phyloP scores from a whole-genome alignment of 106 monocot species.

The Agapanthus africanus region DNA sequence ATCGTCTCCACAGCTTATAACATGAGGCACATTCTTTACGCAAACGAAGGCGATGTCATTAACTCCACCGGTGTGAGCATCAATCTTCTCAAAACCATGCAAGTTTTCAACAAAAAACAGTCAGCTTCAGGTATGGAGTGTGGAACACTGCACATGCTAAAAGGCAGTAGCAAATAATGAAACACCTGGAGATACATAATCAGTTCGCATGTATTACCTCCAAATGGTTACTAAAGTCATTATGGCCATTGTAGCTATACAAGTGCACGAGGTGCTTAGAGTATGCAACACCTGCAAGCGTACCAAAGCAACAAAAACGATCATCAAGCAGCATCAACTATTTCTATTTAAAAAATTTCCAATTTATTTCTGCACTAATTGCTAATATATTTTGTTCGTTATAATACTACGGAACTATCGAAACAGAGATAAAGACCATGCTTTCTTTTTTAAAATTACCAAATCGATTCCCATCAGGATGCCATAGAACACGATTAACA shows the following conservation, averaged over 20 bases:
- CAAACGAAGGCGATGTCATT: conserved; percentile 78
- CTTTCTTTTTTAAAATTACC: conserved; percentile 36
- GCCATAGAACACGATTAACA: conserved; percentile 41
- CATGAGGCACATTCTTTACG: conserved; percentile 27
- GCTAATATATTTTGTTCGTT: background rate
- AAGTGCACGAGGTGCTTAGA: conserved; percentile 61
- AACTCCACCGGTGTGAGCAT: conserved; percentile 79
- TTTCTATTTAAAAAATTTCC: background rate
- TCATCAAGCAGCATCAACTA: background rate
- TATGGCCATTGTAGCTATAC: conserved; percentile 36
- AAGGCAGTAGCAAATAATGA: background rate
- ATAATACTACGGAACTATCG: background rate
- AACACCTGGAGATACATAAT: too few relatives aligned
- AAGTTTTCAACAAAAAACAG: conserved; percentile 1
- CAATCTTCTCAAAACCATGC: conserved; percentile 46
- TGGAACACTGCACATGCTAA: background rate
- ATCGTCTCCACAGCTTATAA: conserved; percentile 83
- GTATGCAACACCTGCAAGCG: conserved; percentile 32
- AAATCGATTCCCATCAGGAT: conserved; percentile 32
- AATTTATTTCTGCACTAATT: background rate
- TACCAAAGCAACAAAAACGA: background rate
- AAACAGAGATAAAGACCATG: too few relatives aligned
- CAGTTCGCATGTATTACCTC: too few relatives aligned
- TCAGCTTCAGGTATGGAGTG: background rate
- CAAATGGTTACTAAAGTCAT: conserved; percentile 23